Conservation (phyloP, 2,329 filamentous ascomycete species). For the Hypoxylon sp. region DNA sequence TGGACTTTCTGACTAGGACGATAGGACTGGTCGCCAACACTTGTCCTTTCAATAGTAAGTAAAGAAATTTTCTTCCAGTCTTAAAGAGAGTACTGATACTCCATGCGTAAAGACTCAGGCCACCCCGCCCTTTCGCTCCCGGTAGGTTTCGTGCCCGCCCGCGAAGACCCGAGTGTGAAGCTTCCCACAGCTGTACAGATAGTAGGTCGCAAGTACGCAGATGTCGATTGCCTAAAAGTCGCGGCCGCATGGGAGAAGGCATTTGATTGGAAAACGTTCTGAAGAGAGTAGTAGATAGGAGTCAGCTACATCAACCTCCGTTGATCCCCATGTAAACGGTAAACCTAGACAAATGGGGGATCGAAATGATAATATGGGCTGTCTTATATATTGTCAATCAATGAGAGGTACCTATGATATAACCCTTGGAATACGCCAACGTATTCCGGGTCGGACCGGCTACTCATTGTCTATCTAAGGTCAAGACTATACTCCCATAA, state of each 20-base stretch:
- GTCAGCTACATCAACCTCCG: neutral
- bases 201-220: conserved; percentile 48
- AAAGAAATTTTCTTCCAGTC: neutral
- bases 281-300: neutral
- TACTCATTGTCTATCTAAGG: conserved; percentile 62
- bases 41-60: conserved; percentile 45
- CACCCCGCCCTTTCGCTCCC: conserved; percentile 51
- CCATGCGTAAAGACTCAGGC: conserved; percentile 41
- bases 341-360: neutral
- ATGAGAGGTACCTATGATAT: neutral
- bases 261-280: conserved; percentile 48
- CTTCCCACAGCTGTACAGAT: conserved; percentile 50
- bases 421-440: neutral
- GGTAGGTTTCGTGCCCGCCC: conserved; percentile 49
- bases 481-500: conserved; percentile 69
- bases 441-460: neutral
- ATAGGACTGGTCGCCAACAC: conserved; percentile 46
- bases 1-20: conserved; percentile 36
- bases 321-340: neutral
- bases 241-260: conserved; percentile 50
- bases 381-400: neutral
- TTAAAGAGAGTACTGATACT: neutral
- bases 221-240: conserved; percentile 47
- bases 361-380: neutral
- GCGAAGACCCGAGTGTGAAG: conserved; percentile 46